Base-by-base conservation (phyloP, 345 rosid genomes). In the Dipteronia sinensis region DNA sequence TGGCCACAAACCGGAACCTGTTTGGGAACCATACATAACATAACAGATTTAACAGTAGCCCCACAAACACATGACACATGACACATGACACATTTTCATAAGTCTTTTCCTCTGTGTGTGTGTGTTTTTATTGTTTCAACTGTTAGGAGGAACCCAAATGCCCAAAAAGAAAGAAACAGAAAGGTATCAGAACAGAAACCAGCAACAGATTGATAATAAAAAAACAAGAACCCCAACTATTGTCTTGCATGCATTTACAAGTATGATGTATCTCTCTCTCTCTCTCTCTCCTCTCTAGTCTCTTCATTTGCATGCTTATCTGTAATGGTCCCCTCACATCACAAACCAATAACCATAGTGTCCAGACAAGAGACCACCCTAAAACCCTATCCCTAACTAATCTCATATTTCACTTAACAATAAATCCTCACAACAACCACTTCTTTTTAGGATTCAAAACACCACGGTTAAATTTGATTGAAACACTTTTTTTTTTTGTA, bases 181-280 rank as follows among this genome's bases (percentile, higher is more conserved):
- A 81, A 56, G 10, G 61, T 1, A 27, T 1, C 44, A 68, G 82
- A 27, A 74, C 77, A 82, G 76, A 34, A 55, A n/a, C 10, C 11
- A 10, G n/a, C 29, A 27, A 19, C 16, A 71, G 22, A 29, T 7
- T 13, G 40, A 4, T 16, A n/a, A 27, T 70, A 22, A 53, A 27
- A 62, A 17, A 46, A 10, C 3, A 46, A 46, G 13, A 76, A 82
- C 46, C 46, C 46, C 9, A 83, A 73, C 65, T 74, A 77, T 78
- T 85, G 88, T 78, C 86, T 71, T 78, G 72, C 84, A 69, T 79
- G 83, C 82, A 80, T 34, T 74, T 79, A 38, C 85, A 80, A 63
- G 83, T 73, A 76, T 55, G 71, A 29, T 51, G 20, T 56, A 0
- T 56, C 62, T 56, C 1, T 7, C 10, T 7, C 11, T 42, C 42